A percentile compares a stretch with the other conserved stretches of the same genome.
Conservation (phyloP, 148 eudicot species). For the Vaccinium corymbosum region DNA sequence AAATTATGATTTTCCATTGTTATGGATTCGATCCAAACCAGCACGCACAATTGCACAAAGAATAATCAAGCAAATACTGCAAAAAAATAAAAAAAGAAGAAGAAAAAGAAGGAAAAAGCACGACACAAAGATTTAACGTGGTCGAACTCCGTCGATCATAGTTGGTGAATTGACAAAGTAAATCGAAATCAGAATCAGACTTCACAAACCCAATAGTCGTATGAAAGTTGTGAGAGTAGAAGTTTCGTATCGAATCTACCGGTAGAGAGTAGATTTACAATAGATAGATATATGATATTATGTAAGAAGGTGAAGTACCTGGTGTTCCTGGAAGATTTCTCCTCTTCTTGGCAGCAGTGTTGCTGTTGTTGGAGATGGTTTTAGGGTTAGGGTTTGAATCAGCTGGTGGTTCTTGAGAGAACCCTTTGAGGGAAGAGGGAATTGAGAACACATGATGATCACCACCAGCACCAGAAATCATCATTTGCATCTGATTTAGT, state of each 20-base stretch:
- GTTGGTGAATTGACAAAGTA: neutral
- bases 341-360: slow-evolving; percentile 41
- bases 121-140: neutral
- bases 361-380: slow-evolving; percentile 23
- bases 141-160: neutral
- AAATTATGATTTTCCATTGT: neutral
- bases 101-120: neutral
- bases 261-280: neutral
- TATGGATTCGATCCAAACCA: neutral
- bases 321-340: slow-evolving; percentile 73
- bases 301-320: slow-evolving; percentile 31
- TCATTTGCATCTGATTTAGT: slow-evolving; percentile 17
- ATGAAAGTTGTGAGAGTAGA: neutral
- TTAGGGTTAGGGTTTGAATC: slow-evolving; percentile 40
- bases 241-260: neutral
- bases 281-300: neutral
- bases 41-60: neutral
- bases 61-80: neutral
- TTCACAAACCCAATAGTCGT: neutral
- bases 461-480: slow-evolving; percentile 21
- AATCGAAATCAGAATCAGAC: neutral
- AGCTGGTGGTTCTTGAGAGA: slow-evolving; percentile 17
- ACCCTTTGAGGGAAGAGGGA: slow-evolving; percentile 36
- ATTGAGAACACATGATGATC: slow-evolving; percentile 31
- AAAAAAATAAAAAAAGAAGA: neutral